These are phyloP conservation scores for Aspergillus fumigatiaffinis DNA, from an alignment of 2,329 filamentous ascomycete genomes.

Conservation along the genomic window DNA sequence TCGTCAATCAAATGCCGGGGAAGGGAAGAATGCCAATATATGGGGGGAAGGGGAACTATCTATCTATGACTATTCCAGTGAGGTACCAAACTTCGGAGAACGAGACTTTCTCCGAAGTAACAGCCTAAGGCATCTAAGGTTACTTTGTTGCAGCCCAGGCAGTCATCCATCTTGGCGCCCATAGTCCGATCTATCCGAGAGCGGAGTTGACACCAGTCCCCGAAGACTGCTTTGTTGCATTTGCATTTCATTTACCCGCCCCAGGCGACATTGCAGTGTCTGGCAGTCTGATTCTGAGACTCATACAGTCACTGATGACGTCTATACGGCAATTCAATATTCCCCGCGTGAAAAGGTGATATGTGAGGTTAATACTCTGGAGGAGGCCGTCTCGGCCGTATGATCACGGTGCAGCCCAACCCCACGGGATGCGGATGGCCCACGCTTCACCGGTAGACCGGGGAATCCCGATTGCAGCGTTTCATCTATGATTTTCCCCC, in stretches of 20 bases:
- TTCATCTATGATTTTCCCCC: background rate
- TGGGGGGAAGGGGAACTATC: too few species aligned
- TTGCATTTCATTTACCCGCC: background rate
- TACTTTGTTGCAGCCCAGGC: too few species aligned
- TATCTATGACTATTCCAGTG: too few species aligned
- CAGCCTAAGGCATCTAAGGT: background rate
- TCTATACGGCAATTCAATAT: background rate
- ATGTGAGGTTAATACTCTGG: background rate
- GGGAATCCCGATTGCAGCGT: background rate
- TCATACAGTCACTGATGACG: background rate
- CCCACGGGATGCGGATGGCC: constrained; percentile 9
- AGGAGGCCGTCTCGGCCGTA: background rate
- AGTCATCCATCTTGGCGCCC: background rate
- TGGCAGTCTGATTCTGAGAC: background rate
- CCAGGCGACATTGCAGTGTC: background rate
- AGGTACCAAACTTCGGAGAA: background rate
- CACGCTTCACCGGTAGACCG: background rate
- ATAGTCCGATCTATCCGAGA: background rate
- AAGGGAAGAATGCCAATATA: background rate
- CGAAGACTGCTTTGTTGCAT: background rate
- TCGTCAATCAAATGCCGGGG: too few species aligned
- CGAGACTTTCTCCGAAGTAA: background rate
- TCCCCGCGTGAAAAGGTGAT: background rate
- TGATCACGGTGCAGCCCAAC: background rate
- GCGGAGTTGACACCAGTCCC: background rate